Percentiles rank a stretch among this genome's conserved stretches.
Evolutionary conservation across 148 eudicot species (phyloP).

Genomic region (Nepenthes mirabilis): DNA sequence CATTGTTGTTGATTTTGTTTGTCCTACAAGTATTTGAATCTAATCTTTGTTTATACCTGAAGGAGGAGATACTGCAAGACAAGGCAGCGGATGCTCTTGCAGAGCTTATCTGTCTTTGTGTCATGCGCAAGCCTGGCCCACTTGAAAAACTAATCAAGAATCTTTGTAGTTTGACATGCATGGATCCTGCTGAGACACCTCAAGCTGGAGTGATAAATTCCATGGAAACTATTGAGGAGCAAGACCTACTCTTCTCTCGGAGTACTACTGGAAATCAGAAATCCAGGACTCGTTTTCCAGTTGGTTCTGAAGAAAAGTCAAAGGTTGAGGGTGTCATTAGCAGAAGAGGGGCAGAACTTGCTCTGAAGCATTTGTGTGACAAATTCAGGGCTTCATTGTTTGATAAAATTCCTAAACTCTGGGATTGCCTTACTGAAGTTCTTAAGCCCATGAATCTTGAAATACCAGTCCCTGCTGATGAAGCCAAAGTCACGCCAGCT

Average conservation of each 20-base stretch:
- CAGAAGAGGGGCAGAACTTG: constrained; percentile 96
- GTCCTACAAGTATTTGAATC: background rate
- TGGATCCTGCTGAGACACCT: constrained; percentile 94
- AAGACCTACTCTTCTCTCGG: constrained; percentile 54
- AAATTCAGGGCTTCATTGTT: constrained; percentile 75
- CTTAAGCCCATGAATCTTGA: constrained; percentile 54
- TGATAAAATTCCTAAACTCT: constrained; percentile 81
- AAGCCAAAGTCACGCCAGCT: constrained; percentile 31
- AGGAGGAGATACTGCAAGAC: constrained; percentile 80
- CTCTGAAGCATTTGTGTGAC: constrained; percentile 66
- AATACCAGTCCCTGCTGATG: constrained; percentile 25
- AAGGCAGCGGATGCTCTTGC: constrained; percentile 96
- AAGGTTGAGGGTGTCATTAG: constrained; percentile 79
- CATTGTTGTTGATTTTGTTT: background rate
- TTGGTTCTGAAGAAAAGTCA: constrained; percentile 69
- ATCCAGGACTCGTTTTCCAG: constrained; percentile 42
- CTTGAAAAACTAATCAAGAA: constrained; percentile 90
- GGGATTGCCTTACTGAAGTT: constrained; percentile 95
- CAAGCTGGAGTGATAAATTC: constrained; percentile 75
- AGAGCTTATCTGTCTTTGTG: constrained; percentile 72
- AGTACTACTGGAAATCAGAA: constrained; percentile 41
- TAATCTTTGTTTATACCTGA: background rate
- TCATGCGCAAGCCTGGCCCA: constrained; percentile 81
- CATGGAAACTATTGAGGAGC: constrained; percentile 71
- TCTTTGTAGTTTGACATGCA: constrained; percentile 66